Percentiles rank a stretch among this genome's conserved stretches.
Conservation (phyloP, 1,284 basidiomycete species). For the Paramarasmius palmivorus region DNA sequence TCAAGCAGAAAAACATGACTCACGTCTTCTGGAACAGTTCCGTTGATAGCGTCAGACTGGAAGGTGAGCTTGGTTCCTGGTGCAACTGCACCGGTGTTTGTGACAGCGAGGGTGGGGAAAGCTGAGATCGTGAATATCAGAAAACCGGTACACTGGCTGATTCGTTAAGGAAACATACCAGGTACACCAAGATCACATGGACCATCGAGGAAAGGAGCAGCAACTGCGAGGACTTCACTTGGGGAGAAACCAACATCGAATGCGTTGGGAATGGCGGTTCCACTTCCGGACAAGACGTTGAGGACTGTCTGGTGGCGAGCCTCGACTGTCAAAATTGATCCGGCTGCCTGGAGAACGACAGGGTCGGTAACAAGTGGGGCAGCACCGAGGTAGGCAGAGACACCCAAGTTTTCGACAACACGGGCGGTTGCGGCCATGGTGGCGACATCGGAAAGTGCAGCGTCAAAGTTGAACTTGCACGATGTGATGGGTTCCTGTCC, state of each 20-base stretch:
- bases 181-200: slow-evolving; percentile 63
- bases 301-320: slow-evolving; percentile 80
- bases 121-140: slow-evolving; percentile 34
- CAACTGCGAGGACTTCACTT: slow-evolving; percentile 72
- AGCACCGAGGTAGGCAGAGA: slow-evolving; percentile 79
- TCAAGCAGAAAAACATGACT: slow-evolving; percentile 19
- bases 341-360: slow-evolving; percentile 67
- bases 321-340: slow-evolving; percentile 79
- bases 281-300: slow-evolving; percentile 63
- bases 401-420: slow-evolving; percentile 79
- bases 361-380: slow-evolving; percentile 66
- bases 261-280: slow-evolving; percentile 59
- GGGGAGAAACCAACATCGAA: slow-evolving; percentile 76
- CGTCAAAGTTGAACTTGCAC: slow-evolving; percentile 73
- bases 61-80: slow-evolving; percentile 66
- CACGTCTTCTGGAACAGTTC: slow-evolving; percentile 46
- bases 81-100: slow-evolving; percentile 56
- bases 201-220: slow-evolving; percentile 70
- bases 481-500: slow-evolving; percentile 53
- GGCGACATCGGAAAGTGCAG: slow-evolving; percentile 63
- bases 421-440: slow-evolving; percentile 78
- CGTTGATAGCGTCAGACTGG: slow-evolving; percentile 55
- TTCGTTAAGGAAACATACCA: slow-evolving; percentile 41
- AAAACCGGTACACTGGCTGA: not conserved
- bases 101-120: slow-evolving; percentile 61